Evolutionary conservation across 148 eudicot species (phyloP).

Genomic region (Agrostemma githago): DNA sequence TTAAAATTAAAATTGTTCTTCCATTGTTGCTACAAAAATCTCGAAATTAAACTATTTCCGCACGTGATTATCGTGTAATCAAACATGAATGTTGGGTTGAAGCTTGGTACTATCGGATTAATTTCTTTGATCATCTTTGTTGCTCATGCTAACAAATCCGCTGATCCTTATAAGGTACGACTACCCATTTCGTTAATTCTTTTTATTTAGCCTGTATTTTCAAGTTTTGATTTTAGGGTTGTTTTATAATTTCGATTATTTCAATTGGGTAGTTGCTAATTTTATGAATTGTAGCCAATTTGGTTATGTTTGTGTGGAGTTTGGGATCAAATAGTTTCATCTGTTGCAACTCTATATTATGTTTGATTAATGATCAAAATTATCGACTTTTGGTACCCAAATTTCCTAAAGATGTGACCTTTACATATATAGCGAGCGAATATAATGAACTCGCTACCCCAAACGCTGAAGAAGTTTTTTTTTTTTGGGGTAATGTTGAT

Average conservation of each 20-base stretch:
- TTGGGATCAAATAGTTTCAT: not conserved
- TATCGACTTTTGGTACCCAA: too few relatives aligned
- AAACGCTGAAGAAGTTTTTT: too few relatives aligned
- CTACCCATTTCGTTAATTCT: not conserved
- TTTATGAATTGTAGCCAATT: too few relatives aligned
- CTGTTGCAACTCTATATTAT: not conserved
- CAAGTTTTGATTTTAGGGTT: not conserved
- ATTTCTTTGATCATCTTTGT: constrained; percentile 28
- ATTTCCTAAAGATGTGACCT: too few relatives aligned
- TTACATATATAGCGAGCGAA: too few relatives aligned
- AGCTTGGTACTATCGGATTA: constrained; percentile 20
- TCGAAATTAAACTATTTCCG: not conserved
- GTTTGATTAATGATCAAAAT: too few relatives aligned
- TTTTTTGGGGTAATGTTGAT: too few relatives aligned
- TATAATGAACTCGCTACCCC: too few relatives aligned
- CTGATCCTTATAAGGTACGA: constrained; percentile 57
- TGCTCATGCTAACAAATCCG: constrained; percentile 41
- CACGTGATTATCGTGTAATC: not conserved
- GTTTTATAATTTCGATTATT: too few relatives aligned
- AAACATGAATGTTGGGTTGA: constrained; percentile 35
- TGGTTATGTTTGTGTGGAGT: too few relatives aligned
- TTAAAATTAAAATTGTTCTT: not conserved
- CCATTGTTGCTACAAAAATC: too few relatives aligned
- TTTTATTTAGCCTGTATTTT: not conserved
- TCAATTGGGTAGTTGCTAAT: too few relatives aligned